phyloP scores from a whole-genome alignment of 2,329 filamentous ascomycete species.

The Sporothrix globosa region DNA sequence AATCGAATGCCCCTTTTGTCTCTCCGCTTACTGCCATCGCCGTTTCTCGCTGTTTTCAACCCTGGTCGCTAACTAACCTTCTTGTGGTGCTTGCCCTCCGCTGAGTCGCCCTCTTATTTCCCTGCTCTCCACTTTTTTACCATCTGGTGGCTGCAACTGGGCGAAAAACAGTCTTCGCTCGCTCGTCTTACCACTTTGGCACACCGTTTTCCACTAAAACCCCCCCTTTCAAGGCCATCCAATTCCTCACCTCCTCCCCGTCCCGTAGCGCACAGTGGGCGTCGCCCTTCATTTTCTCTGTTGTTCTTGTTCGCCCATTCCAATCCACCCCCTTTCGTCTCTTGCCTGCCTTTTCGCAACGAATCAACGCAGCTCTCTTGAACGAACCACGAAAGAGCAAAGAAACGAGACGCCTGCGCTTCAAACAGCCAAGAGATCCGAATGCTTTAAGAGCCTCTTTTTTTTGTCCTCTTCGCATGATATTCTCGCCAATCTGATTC shows the following conservation, averaged over 20 bases:
- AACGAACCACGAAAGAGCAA: conserved; percentile 12
- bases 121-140: conserved; percentile 28
- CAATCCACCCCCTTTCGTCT: conserved; percentile 12
- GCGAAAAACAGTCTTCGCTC: conserved; percentile 23
- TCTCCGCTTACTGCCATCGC: conserved; percentile 15
- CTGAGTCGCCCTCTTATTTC: conserved; percentile 28
- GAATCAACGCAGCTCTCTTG: conserved; percentile 20
- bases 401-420: conserved; percentile 17
- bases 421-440: not conserved
- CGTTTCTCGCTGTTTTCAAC: conserved; percentile 22
- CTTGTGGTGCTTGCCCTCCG: conserved; percentile 21
- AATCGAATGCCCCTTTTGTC: not conserved
- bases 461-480: not conserved
- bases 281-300: conserved; percentile 27
- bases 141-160: conserved; percentile 25
- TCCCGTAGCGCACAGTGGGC: conserved; percentile 28
- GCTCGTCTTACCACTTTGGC: conserved; percentile 30
- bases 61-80: conserved; percentile 17
- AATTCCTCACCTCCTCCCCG: conserved; percentile 21
- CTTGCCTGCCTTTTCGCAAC: conserved; percentile 13
- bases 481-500: not conserved
- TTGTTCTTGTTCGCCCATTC: conserved; percentile 14
- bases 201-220: conserved; percentile 24
- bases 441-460: not conserved
- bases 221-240: conserved; percentile 19